These are phyloP conservation scores for Entonaema liquescens DNA, from an alignment of 495 filamentous ascomycete genomes.

Conservation along the genomic window DNA sequence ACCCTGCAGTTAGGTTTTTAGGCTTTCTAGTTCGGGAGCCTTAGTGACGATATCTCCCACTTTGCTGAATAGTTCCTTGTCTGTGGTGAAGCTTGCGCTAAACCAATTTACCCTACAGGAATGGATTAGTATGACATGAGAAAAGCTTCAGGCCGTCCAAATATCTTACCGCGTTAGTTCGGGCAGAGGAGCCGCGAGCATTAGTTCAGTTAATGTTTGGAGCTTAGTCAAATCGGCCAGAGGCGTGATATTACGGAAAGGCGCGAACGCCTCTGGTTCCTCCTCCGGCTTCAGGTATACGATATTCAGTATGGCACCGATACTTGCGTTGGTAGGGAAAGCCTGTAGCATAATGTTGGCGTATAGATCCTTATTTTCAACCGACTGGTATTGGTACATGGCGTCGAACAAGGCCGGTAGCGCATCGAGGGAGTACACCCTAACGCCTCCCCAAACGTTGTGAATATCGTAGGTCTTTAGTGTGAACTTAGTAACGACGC, in stretches of 20 bases:
- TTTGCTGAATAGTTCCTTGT: slow-evolving; percentile 29
- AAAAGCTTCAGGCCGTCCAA: not conserved
- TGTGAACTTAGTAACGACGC: slow-evolving; percentile 55
- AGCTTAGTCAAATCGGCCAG: slow-evolving; percentile 35
- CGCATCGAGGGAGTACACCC: slow-evolving; percentile 46
- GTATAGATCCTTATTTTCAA: slow-evolving; percentile 37
- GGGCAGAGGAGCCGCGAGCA: slow-evolving; percentile 23
- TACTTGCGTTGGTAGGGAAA: slow-evolving; percentile 40
- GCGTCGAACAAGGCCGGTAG: slow-evolving; percentile 40
- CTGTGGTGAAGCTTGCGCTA: slow-evolving; percentile 37
- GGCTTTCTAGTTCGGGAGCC: slow-evolving; percentile 35
- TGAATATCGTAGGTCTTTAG: slow-evolving; percentile 54
- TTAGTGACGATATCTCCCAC: slow-evolving; percentile 32
- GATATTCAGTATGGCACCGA: slow-evolving; percentile 44
- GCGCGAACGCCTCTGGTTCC: slow-evolving; percentile 36
- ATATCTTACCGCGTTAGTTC: slow-evolving; percentile 29
- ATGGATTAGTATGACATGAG: slow-evolving; percentile 6
- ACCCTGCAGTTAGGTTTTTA: slow-evolving; percentile 37
- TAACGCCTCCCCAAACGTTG: slow-evolving; percentile 54
- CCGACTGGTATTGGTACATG: slow-evolving; percentile 36
- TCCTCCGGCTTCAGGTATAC: slow-evolving; percentile 39
- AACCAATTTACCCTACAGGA: slow-evolving; percentile 37
- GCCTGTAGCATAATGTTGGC: slow-evolving; percentile 45
- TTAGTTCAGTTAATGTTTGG: slow-evolving; percentile 39
- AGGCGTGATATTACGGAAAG: slow-evolving; percentile 34